phyloP scores from a whole-genome alignment of 1,284 basidiomycete species.

The Malassezia nana region DNA sequence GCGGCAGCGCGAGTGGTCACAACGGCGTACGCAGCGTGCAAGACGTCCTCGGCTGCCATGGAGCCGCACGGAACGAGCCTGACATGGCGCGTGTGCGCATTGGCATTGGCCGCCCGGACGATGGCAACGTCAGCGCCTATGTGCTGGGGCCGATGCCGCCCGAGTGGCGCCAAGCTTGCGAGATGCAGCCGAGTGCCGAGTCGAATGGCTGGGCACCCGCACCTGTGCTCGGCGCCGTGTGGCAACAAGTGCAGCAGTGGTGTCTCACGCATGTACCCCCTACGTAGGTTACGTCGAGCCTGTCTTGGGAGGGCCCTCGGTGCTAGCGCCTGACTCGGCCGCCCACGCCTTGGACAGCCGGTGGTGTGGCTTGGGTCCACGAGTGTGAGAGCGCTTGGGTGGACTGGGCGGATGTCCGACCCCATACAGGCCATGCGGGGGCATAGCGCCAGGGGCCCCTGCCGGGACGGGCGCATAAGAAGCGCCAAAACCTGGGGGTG shows the following conservation, averaged over 20 bases:
- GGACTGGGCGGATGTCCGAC: background rate
- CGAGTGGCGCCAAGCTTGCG: conserved; percentile 8
- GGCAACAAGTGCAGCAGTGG: background rate
- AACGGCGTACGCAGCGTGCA: conserved; percentile 17
- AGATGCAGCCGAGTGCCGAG: too few relatives aligned
- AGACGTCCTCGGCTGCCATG: background rate
- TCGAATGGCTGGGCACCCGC: too few relatives aligned
- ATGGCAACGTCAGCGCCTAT: background rate
- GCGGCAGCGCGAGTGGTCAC: conserved; percentile 16
- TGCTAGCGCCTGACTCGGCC: background rate
- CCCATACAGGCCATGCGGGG: background rate
- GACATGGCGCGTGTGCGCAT: conserved; percentile 10
- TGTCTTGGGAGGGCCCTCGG: background rate
- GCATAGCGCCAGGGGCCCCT: background rate
- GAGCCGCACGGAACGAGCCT: background rate
- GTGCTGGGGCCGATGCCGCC: conserved; percentile 14
- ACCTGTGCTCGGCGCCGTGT: background rate
- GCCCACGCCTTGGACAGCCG: background rate
- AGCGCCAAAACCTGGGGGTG: background rate
- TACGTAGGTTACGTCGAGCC: background rate
- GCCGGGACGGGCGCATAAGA: conserved; percentile 2
- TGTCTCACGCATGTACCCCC: background rate
- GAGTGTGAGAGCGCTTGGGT: background rate
- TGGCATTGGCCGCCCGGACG: conserved; percentile 8
- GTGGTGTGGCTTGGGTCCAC: background rate